These are phyloP conservation scores for Paraphoma sp. DNA, from an alignment of 2,329 filamentous ascomycete species.

Conservation along the genomic window DNA sequence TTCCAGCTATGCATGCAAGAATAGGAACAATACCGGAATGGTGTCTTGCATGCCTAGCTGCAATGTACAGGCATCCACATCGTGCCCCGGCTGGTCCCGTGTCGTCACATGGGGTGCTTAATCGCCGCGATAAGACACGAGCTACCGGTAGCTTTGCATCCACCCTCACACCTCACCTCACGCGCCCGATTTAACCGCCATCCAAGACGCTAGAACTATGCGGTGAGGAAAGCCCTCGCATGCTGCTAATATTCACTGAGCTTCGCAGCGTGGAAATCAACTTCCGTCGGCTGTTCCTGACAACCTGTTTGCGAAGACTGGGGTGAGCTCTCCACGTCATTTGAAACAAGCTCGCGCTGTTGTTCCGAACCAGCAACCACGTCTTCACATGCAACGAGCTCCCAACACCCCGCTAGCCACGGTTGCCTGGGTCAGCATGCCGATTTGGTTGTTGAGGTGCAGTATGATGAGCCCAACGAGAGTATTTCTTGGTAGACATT, in stretches of 20 bases:
- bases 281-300: not conserved
- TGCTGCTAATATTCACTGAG: not conserved
- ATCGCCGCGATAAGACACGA: slow-evolving; percentile 23
- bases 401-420: not conserved
- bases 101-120: slow-evolving; percentile 16
- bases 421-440: not conserved
- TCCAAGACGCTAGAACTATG: not conserved
- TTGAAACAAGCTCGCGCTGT: slow-evolving; percentile 27
- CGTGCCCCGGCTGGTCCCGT: slow-evolving; percentile 23
- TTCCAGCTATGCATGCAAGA: not conserved
- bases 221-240: not conserved
- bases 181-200: slow-evolving; percentile 1
- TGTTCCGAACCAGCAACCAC: slow-evolving; percentile 8
- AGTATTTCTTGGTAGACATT: not conserved
- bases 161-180: slow-evolving; percentile 2
- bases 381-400: not conserved
- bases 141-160: slow-evolving; percentile 12
- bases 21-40: not conserved
- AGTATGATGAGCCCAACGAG: not conserved
- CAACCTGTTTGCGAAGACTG: not conserved
- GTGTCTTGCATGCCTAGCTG: slow-evolving; percentile 3
- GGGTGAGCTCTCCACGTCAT: slow-evolving; percentile 19
- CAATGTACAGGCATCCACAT: slow-evolving; percentile 17
- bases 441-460: not conserved
- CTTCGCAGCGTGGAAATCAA: not conserved